Evolutionary conservation across 1,284 basidiomycete species (phyloP), one percentile per base, ranked within the genome.

Genomic region (Puccinia polysora): DNA sequence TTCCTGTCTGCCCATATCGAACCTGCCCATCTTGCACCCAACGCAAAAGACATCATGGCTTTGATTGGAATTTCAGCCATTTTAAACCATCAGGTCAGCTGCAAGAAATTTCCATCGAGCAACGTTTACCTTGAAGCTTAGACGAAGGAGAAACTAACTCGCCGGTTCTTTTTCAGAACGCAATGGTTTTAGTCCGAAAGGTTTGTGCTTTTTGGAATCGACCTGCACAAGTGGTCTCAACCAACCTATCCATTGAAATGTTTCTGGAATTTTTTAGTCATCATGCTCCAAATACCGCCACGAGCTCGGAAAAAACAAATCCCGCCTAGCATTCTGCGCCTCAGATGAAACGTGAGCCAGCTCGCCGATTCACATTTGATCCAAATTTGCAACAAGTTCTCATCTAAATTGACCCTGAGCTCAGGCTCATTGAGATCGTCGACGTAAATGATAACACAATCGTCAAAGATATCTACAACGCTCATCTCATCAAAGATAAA

Each of bases 341-440:
- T 63, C 69, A 23, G 69, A 71, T 60, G 56, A 50, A 56, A 63
- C 69, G 69, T 71, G 63, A 62, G 69, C 36, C 18, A 5, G 0
- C 18, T 30, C 15, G 6, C 14, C 23, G 18, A 15, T n/a, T 20
- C 7, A 20, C 55, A 20, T 6, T 3, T 4, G 20, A 18, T 43
- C 59, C 15, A 47, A 15, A 36, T 36, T n/a, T 18, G 38, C 30
- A 71, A 5, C n/a, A 28, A 38, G 38, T 50, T 36, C 58, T 36
- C 7, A n/a, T 4, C 38, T 40, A 1, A 47, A n/a, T 12, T 8
- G 14, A 25, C 32, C 20, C 28, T 65, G 18, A n/a, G 12, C n/a
- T 20, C 32, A 73, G 70, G 2, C 32, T 73, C 7, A 65, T 63
- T 23, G 43, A 73, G 30, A 73, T 73, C 15, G 70, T 73, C 23